phyloP scores from a whole-genome alignment of 108 stramenopile species.

The Skeletonema marinoi region DNA sequence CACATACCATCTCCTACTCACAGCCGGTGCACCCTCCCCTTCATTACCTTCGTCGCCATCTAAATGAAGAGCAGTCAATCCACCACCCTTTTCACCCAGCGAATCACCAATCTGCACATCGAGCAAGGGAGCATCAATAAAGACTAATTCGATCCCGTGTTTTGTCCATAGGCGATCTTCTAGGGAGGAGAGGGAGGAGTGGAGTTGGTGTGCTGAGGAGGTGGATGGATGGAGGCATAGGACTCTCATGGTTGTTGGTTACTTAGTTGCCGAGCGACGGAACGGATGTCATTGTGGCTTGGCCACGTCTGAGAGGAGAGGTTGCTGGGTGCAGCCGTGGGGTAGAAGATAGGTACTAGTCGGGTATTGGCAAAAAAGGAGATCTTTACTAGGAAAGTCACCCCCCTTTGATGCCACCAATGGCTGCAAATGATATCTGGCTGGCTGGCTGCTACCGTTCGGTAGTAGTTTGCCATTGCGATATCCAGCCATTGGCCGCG shows the following conservation, averaged over 20 bases:
- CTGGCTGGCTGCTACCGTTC: too few relatives aligned
- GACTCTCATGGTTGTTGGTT: slow-evolving; percentile 51
- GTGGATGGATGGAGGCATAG: slow-evolving; percentile 78
- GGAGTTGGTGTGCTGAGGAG: slow-evolving; percentile 64
- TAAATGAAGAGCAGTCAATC: slow-evolving; percentile 4
- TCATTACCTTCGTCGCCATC: neutral
- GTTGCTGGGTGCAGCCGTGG: too few relatives aligned
- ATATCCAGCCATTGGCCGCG: too few relatives aligned
- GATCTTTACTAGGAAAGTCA: too few relatives aligned
- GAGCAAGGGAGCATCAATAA: slow-evolving; percentile 70
- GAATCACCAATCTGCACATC: slow-evolving; percentile 7
- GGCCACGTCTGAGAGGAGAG: too few relatives aligned
- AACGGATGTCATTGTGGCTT: too few relatives aligned
- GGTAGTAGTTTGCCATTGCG: too few relatives aligned
- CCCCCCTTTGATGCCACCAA: too few relatives aligned
- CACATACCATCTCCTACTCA: slow-evolving; percentile 36
- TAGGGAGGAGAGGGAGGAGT: slow-evolving; percentile 43
- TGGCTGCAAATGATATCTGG: too few relatives aligned
- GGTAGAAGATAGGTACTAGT: too few relatives aligned
- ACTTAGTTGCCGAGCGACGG: too few relatives aligned
- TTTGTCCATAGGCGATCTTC: slow-evolving; percentile 70
- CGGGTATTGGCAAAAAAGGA: too few relatives aligned
- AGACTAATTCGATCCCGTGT: slow-evolving; percentile 84
- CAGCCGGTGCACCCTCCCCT: slow-evolving; percentile 7
- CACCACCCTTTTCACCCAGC: slow-evolving; percentile 11